phyloP scores from a whole-genome alignment of 2,329 filamentous ascomycete genomes.

The Penicillium sp. region DNA sequence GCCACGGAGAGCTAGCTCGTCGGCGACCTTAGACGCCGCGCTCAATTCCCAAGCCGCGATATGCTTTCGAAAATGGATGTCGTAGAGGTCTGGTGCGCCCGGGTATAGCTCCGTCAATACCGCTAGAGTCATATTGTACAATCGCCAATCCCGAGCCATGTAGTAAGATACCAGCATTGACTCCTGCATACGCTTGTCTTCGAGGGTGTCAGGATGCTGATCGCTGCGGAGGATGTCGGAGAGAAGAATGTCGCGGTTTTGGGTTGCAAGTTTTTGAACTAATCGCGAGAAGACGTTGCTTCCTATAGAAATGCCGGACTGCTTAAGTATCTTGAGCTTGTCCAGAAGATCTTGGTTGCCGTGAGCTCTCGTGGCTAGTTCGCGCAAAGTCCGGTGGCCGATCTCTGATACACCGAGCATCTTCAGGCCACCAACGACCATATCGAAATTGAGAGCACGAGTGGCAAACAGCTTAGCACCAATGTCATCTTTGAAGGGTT shows the following conservation, averaged over 20 bases:
- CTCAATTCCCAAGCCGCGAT: conserved; percentile 35
- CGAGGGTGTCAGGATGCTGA: conserved; percentile 64
- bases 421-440: conserved; percentile 67
- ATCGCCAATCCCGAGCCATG: conserved; percentile 50
- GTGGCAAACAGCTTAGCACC: conserved; percentile 81
- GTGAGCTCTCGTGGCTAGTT: conserved; percentile 68
- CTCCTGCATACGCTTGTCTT: conserved; percentile 56
- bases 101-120: conserved; percentile 48
- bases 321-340: conserved; percentile 61
- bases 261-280: conserved; percentile 62
- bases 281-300: conserved; percentile 65
- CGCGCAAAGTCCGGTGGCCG: conserved; percentile 73
- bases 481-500: conserved; percentile 64
- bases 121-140: conserved; percentile 57
- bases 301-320: conserved; percentile 62
- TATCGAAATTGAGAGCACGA: conserved; percentile 69
- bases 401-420: conserved; percentile 71
- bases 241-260: conserved; percentile 55
- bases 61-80: conserved; percentile 44
- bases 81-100: conserved; percentile 33
- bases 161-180: conserved; percentile 55
- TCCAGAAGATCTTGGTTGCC: conserved; percentile 56
- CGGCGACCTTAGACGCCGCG: conserved; percentile 37
- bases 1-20: conserved; percentile 52
- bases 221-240: conserved; percentile 57